Evolutionary conservation across 805 yeast species (phyloP), one percentile per base, ranked within the genome.

Genomic region (Teunomyces gatunensis): DNA sequence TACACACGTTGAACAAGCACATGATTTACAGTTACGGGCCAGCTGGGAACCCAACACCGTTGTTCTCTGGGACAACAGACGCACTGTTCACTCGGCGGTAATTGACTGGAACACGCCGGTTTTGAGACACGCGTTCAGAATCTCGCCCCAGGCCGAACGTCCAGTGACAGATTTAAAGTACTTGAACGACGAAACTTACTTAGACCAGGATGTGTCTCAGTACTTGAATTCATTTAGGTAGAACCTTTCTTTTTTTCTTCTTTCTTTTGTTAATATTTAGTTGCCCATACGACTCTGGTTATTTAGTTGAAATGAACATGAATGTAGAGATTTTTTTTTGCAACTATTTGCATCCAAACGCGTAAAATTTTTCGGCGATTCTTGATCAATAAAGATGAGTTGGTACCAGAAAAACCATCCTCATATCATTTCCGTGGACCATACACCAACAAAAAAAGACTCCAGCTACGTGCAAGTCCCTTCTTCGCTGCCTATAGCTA

Each of bases 1-100:
- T 55, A 65, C 69, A 42, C 82, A 81, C 54, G 71, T 83, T 32
- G 75, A 78, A 45, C 68, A 69, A 54, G 63, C 80, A 20, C 77
- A 76, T 48, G 89, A 84, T 61, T 73, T 84, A 55, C 87, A 85
- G 55, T 70, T 84, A 46, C 78, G 91, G 59, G 87, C 88, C 42
- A 75, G 65, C 47, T 87, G 89, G 86, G 84, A 81, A 59, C 82
- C 84, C 44, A 77, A 78, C 44, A 78, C 89, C 1, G 85, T 87
- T 44, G 88, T 83, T 17, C 64, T 85, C 25, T 87, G 92, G 92
- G 94, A 87, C 60, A 87, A 87, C 72, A 80, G 92, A 61, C 72
- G 85, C 58, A 78, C 83, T 9, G 66, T 78, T 21, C 92, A 87
- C 63, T 73, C 87, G 11, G 89, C 90, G 12, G 73, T 83, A 12